phyloP scores from a whole-genome alignment of 176 grass and related monocot species.

The Avena eriantha region DNA sequence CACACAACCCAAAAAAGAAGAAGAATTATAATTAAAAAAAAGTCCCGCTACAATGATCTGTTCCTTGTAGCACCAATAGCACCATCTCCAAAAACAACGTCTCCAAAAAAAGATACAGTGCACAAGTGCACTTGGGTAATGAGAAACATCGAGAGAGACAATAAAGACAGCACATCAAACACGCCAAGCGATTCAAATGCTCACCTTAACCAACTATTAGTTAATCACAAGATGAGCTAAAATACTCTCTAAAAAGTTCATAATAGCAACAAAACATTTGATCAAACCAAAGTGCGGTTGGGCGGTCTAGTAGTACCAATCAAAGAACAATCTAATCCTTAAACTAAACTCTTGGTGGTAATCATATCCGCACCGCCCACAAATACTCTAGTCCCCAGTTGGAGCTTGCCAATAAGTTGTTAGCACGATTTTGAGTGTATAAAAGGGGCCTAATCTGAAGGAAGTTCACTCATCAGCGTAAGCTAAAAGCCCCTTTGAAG shows the following conservation, averaged over 20 bases:
- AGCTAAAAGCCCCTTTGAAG: slow-evolving; percentile 14
- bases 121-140: too few species aligned
- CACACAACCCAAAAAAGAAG: too few species aligned
- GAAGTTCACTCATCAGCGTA: slow-evolving; percentile 28
- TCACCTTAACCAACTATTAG: not conserved
- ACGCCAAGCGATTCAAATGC: not conserved
- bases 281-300: slow-evolving; percentile 69
- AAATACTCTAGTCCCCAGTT: slow-evolving; percentile 59
- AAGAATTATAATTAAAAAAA: too few species aligned
- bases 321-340: slow-evolving; percentile 39
- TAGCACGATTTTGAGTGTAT: slow-evolving; percentile 46
- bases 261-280: slow-evolving; percentile 33
- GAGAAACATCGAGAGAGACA: not conserved
- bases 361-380: slow-evolving; percentile 59
- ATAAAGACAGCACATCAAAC: slow-evolving; percentile 5
- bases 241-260: slow-evolving; percentile 33
- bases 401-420: slow-evolving; percentile 31
- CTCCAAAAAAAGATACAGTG: too few species aligned
- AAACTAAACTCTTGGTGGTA: slow-evolving; percentile 27
- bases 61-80: too few species aligned
- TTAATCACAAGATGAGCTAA: slow-evolving; percentile 19
- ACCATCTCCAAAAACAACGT: too few species aligned
- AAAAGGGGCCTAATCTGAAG: slow-evolving; percentile 44
- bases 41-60: too few species aligned
- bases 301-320: slow-evolving; percentile 49